Evolutionary conservation across 805 yeast genomes (phyloP), one percentile per base, ranked within the genome.

Genomic region (Hanseniaspora hatyaiensis): DNA sequence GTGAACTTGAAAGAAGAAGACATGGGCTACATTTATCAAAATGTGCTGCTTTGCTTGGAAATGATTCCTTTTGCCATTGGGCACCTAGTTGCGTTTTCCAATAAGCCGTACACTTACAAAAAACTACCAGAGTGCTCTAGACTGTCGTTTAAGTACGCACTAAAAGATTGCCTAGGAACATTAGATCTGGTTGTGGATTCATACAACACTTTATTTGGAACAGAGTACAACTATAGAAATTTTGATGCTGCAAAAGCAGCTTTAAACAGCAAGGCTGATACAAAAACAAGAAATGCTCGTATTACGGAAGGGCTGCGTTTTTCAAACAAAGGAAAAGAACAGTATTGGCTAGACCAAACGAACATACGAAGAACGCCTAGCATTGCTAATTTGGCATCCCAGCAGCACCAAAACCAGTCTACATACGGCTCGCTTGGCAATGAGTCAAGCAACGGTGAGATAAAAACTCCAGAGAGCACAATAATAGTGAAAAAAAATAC

Each of bases 81-180:
- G n/a, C 97, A 92, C 64, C 79, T 87, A 80, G 59, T 70, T 39
- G 86, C 97, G 0, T 92, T 92, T 61, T 77, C 86, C 5, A 82
- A 81, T 64, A 65, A 66, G 2, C 92, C 85, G 34, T 92, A 81
- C 59, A 74, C 79, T 2, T 68, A 75, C 2, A 60, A 72, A 8
- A 65, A 64, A 11, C 65, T 82, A 42, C 87, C 92, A 0, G 80
- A 79, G 28, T 80, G 85, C 34, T 81, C 78, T 0, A 66, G 95
- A 37, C 56, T 88, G 45, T 67, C 75, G 20, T 69, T 78, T 9
- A 55, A 52, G 36, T 70, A 73, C 51, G 95, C 97, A 0, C 48
- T 86, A 1, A 70, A 77, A 47, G 99, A 92, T 58, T 78, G 82
- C 54, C 65, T 81, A 48, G 92, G 92, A 0, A 59, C 74, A 48